phyloP scores from a whole-genome alignment of 2,329 filamentous ascomycete genomes.

The Stemphylium vesicarium region DNA sequence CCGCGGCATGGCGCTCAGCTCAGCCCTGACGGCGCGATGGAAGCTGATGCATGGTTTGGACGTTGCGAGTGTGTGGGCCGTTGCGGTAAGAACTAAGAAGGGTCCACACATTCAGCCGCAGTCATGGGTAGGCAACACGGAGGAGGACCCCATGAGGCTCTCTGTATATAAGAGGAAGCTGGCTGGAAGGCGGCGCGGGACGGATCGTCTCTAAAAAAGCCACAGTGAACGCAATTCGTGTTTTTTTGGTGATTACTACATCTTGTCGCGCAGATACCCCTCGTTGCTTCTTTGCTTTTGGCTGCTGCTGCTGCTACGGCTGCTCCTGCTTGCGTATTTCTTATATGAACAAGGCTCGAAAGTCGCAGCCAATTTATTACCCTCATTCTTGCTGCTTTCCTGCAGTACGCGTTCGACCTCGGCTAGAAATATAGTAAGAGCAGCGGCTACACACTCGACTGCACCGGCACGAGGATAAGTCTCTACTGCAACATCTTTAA shows the following conservation, averaged over 20 bases:
- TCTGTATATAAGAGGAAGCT: neutral
- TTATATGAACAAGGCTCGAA: neutral
- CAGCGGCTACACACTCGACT: no score
- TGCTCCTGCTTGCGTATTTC: neutral
- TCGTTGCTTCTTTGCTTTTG: slow-evolving; percentile 2
- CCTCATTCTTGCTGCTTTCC: neutral
- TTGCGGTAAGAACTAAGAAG: neutral
- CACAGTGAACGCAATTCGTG: neutral
- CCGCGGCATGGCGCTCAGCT: neutral
- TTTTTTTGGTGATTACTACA: neutral
- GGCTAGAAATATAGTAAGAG: no score
- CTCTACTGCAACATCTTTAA: no score
- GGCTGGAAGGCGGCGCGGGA: neutral
- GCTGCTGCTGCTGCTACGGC: neutral
- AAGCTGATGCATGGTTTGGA: neutral
- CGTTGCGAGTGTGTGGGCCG: neutral
- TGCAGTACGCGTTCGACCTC: no score
- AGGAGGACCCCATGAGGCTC: neutral
- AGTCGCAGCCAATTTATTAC: neutral
- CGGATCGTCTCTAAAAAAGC: neutral
- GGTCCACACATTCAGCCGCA: neutral
- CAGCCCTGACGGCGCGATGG: neutral
- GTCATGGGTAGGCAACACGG: neutral
- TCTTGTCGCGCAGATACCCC: slow-evolving; percentile 2
- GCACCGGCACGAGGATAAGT: no score